These are phyloP conservation scores for Candida caryicola DNA, from an alignment of 805 yeast species.

Conservation along the genomic window DNA sequence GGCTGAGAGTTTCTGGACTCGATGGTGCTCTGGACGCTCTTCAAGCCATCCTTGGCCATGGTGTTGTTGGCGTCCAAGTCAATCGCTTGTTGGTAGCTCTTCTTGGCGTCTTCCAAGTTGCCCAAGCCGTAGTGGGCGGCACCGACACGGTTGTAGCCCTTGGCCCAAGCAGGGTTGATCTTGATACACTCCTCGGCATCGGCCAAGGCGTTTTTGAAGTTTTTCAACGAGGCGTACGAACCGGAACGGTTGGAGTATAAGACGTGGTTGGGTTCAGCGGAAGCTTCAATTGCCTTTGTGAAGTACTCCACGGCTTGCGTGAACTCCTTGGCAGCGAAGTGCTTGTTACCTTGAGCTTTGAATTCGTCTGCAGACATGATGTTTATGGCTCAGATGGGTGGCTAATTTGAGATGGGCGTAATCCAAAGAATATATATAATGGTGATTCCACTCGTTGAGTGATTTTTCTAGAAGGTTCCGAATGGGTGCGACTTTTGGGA, in stretches of 20 bases:
- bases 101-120: slow-evolving; percentile 69
- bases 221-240: slow-evolving; percentile 72
- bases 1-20: slow-evolving; percentile 52
- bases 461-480: neutral
- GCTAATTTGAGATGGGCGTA: neutral
- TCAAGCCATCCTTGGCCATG: slow-evolving; percentile 82
- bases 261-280: slow-evolving; percentile 85
- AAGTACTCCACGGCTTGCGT: slow-evolving; percentile 75
- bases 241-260: slow-evolving; percentile 94
- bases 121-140: slow-evolving; percentile 91
- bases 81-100: slow-evolving; percentile 72
- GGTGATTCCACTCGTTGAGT: neutral
- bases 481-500: too few species aligned
- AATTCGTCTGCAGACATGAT: slow-evolving; percentile 65
- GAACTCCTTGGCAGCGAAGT: slow-evolving; percentile 84
- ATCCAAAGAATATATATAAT: neutral
- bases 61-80: slow-evolving; percentile 78
- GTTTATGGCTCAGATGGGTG: slow-evolving; percentile 1
- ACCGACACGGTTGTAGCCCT: slow-evolving; percentile 90
- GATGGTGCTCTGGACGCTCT: slow-evolving; percentile 63
- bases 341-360: slow-evolving; percentile 92
- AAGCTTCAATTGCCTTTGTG: slow-evolving; percentile 81
- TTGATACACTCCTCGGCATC: slow-evolving; percentile 85
- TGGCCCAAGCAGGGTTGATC: slow-evolving; percentile 87
- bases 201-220: slow-evolving; percentile 68